Evolutionary conservation across 441 rosid genomes (phyloP), one percentile per base, ranked within the genome.

Genomic region (Jatropha podagrica): DNA sequence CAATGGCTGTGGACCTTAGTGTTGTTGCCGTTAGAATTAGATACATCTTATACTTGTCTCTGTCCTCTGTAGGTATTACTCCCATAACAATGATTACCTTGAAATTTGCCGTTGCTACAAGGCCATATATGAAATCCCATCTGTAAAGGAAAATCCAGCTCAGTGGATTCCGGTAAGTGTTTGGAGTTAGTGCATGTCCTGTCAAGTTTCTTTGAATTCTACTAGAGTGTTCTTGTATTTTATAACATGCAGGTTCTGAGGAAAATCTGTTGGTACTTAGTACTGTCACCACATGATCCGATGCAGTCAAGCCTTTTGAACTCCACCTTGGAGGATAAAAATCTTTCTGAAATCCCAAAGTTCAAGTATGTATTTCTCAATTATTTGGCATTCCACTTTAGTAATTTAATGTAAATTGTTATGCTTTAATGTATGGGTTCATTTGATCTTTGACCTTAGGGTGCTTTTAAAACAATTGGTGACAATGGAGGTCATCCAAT

Each of bases 261-360:
- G 88, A 95, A 93, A 86, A 90, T 93, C 77, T 90, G 99, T 83
- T 95, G 99, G 99, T 93, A 84, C 80, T 79, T 95, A 69, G 93
- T 89, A 62, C 88, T 95, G 78, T 80, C 99, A 63, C 98, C 98
- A 58, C 93, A 95, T 72, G 95, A 90, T 83, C 89, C 98, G 10
- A 93, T 95, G 99, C 99, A 95, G 78, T 91, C 98, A 20, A 95
- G 99, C 78, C 91, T 95, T 83, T 88, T 95, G 65, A 93, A 89
- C 82, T 90, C 98, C 60, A 88, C 94, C 67, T 81, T 88, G 80
- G 96, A 95, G 83, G 97, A 95, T 75, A 95, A 90, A 83, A 95
- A 88, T 81, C 80, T 93, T 64, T 88, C 92, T 7, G 98, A 91
- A 80, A 85, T 93, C 76, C 97, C 97, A 23, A 90, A 91, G 40